Evolutionary conservation across 768 basidiomycete genomes (phyloP), one percentile per base, ranked within the genome.

Genomic region (Suillus weaverae): DNA sequence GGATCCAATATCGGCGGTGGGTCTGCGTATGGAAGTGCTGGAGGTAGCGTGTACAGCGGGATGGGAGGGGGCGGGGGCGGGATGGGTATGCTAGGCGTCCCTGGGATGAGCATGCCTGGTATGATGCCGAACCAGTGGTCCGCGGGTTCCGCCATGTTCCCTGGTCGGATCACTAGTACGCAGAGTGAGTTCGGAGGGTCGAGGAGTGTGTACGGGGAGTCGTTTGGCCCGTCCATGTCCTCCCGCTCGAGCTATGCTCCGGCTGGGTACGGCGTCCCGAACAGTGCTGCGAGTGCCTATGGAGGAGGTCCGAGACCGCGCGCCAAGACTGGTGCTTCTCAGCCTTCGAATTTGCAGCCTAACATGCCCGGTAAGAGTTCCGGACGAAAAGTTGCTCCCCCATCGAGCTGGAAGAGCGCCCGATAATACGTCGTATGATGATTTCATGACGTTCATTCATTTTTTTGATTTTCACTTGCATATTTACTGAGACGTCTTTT

Each of bases 181-280:
- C 83, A 85, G 63, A 91, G 89, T 71, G 87, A 88, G 61, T 87
- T 85, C 70, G 89, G 89, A 38, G 80, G 78, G 26, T 84, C 89
- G 50, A 82, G 83, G 68, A 92, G 89, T 69, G 86, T 84, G 55
- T 92, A 92, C 69, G 92, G 90, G 14, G 89, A 89, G 65, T 73
- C 83, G 9, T 86, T 88, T 71, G 84, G 85, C 9, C 80, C 84
- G 2, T 62, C 71, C 8, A 39, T 59, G 38, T 50, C 69, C 18
- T 67, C 76, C 38, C 72, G 67, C n/a, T 6, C 68, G 11, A 63
- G 51, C 44, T 30, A 64, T 5, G 22, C 16, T 39, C 55, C 65
- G 5, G 14, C 60, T 8, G 59, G 57, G 20, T 44, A 61, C 22
- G 65, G 62, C 39, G 63, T n/a, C 8, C 66, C 67, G 5, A 65